Evolutionary conservation across 2,329 filamentous ascomycete species (phyloP), one percentile per base, ranked within the genome.

Genomic region (Biscogniauxia sp.): DNA sequence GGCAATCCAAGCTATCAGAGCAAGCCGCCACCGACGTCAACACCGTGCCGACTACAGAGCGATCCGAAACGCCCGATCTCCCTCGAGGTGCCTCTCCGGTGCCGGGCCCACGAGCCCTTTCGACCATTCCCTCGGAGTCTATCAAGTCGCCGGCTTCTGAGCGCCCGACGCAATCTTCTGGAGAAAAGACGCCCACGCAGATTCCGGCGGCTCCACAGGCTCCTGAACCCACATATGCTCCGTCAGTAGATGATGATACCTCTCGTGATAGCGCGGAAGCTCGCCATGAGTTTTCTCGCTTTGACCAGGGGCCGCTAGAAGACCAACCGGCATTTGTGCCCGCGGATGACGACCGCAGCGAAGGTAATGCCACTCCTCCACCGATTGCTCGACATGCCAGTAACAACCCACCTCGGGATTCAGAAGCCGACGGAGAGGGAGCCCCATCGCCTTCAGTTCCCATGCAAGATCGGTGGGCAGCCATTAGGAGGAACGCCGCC

Each of bases 401-500:
- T 51, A 54, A 59, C 51, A 60, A 63, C 45, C 59, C 56, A 3
- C 53, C 60, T 37, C 62, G 60, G n/a, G 57, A 58, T 5, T 20
- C 69, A 64, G 53, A 71, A 59, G 55, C 71, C 61, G 67, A 73
- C n/a, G 68, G 73, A 53, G 66, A 70, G 37, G 69, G 72, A 28
- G 65, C 74, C 26, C 71, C 75, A 25, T 69, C 72, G 2, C 70
- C 72, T 20, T 57, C 66, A 0, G 65, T 74, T 7, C 79, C 80
- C 3, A 78, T 79, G 32, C 82, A 90, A 65, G 93, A 97, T 73
- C 88, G 94, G 58, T 99, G 95, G 95, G 94, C 94, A 0, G 92
- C 96, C 76, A 97, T 98, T 67, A 87, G 93, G 66, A 94, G 93
- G 82, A 97, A 97, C 70, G 95, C 95, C 11, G 93, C 93, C 3